phyloP scores from a whole-genome alignment of 2,329 filamentous ascomycete genomes.

The Nothophaeocryptopus gaeumannii region DNA sequence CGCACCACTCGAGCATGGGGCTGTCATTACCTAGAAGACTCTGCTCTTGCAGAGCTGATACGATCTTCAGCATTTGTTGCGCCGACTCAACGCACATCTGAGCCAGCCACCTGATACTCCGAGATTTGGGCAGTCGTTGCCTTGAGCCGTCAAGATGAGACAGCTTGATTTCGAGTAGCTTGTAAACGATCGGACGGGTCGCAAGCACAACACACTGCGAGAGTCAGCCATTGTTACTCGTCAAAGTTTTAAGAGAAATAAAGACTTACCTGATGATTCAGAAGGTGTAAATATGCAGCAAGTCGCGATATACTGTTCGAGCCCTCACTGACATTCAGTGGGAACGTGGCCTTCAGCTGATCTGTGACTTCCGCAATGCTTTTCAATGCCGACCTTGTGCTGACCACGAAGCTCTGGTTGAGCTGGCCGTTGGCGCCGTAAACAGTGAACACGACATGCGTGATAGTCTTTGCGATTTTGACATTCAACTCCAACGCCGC shows the following conservation, averaged over 20 bases:
- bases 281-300: conserved; percentile 25
- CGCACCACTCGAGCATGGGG: background rate
- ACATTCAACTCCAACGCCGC: too few relatives aligned
- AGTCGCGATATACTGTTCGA: conserved; percentile 1
- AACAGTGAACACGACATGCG: too few relatives aligned
- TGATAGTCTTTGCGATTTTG: too few relatives aligned
- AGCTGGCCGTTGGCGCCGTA: too few relatives aligned
- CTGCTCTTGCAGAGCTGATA: conserved; percentile 12
- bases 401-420: too few relatives aligned
- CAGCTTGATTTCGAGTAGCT: background rate
- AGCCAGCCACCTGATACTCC: conserved; percentile 11
- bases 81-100: conserved; percentile 14
- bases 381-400: too few relatives aligned
- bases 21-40: conserved; percentile 12
- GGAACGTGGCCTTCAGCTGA: too few relatives aligned
- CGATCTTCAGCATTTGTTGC: conserved; percentile 12
- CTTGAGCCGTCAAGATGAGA: background rate
- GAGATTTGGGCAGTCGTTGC: background rate
- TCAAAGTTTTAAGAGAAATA: background rate
- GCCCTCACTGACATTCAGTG: too few relatives aligned
- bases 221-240: background rate
- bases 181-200: conserved; percentile 12
- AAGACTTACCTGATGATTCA: conserved; percentile 25
- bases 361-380: too few relatives aligned
- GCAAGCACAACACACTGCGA: conserved; percentile 13